Evolutionary conservation across 208 protist species (phyloP).

Genomic region (Lotmaria passim): DNA sequence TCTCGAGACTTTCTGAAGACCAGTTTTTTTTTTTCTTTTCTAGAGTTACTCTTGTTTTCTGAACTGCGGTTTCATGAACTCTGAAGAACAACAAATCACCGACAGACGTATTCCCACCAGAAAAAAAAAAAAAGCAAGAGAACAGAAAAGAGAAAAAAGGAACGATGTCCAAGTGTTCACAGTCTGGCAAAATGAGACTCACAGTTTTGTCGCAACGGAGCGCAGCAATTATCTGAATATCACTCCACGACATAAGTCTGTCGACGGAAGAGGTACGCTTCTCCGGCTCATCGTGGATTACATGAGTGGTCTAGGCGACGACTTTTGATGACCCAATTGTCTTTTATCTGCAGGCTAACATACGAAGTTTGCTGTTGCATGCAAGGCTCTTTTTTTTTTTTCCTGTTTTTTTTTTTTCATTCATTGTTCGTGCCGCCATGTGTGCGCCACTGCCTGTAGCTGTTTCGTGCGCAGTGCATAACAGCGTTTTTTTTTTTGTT

Average conservation of each 20-base stretch:
- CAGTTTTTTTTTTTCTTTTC: slow-evolving; percentile 1
- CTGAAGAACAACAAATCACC: background rate
- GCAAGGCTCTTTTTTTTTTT: background rate
- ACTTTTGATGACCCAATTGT: too few relatives aligned
- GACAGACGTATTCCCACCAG: background rate
- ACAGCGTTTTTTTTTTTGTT: too few relatives aligned
- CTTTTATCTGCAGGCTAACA: too few relatives aligned
- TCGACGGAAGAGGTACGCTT: too few relatives aligned
- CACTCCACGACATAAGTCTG: too few relatives aligned
- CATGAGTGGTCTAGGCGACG: too few relatives aligned
- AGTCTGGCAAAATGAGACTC: too few relatives aligned
- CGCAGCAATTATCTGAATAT: too few relatives aligned
- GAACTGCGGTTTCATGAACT: background rate
- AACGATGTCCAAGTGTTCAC: too few relatives aligned
- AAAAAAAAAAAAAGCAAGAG: background rate
- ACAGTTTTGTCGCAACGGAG: too few relatives aligned
- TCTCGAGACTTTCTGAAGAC: background rate
- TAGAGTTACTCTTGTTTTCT: slow-evolving; percentile 8
- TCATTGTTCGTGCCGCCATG: background rate
- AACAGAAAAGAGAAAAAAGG: background rate
- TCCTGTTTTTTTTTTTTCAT: slow-evolving; percentile 11
- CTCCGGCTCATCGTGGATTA: too few relatives aligned
- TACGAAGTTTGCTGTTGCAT: too few relatives aligned
- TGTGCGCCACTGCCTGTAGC: background rate
- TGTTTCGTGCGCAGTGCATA: background rate